Base-by-base conservation (phyloP, 139 green algal species). In the Chlorella sp. region DNA sequence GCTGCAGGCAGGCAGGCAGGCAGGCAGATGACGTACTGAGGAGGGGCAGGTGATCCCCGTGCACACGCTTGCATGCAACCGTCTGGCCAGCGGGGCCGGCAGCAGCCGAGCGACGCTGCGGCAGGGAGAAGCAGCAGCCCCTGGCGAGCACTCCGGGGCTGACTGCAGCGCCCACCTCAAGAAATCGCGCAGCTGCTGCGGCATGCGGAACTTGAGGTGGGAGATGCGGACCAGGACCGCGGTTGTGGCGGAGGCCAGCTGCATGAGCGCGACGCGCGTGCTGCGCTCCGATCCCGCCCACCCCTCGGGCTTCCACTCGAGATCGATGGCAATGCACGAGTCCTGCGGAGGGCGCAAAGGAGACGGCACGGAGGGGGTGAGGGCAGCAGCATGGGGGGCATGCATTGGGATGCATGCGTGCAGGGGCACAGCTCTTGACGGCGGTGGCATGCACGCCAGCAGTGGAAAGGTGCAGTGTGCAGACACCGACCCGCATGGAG, bases 281-380 rank as follows among this genome's bases (percentile, higher is more conserved):
- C 63, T 75, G 51, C 51, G 36, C 12, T 60, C 38, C 26, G n/a
- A 17, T 7, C 81, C 39, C 16, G 30, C 23, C 34, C 64, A 81
- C 20, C 76, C 74, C 71, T 91, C 87, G 15, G 87, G 87, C 34
- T 63, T 39, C 87, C 87, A 91, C 34, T 91, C 87, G 28, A 91
- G 26, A 74, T 91, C 87, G 18, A 91, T 90, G 0, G 60, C 87
- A 15, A 90, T 25, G 36, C 81, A 30, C 30, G 28, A 15, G 78
- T 91, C 87, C 47, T 72, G 51, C 15, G 9, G 6, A 9, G 44
- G 44, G n/a, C n/a, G n/a, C n/a, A 51, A 51, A 51, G 7, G 9
- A 9, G 44, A 6, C 7, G 44, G 51, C 51, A 60, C 51, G 51
- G 12, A 4, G 11, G 44, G 7, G 51, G 18, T 20, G 51, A 15